Conservation (phyloP, 768 basidiomycete species). For the Amyloporia xantha region DNA sequence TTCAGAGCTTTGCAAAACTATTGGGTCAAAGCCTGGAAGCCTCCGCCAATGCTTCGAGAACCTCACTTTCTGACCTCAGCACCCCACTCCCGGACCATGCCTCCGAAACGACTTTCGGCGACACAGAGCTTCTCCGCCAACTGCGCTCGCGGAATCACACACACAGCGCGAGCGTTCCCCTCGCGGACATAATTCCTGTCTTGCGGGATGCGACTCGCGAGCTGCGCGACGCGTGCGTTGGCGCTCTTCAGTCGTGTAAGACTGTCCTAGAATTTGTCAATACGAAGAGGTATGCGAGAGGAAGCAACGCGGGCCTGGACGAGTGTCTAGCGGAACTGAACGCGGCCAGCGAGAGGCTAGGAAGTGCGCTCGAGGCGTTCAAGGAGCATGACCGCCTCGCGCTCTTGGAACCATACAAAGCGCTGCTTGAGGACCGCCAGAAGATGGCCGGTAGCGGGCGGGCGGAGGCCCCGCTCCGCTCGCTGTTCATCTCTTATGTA, state of each 20-base stretch:
- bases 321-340: slow-evolving; percentile 20
- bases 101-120: slow-evolving; percentile 14
- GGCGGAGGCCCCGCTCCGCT: slow-evolving; percentile 25
- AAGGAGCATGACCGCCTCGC: slow-evolving; percentile 25
- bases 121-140: slow-evolving; percentile 32
- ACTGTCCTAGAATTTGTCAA: slow-evolving; percentile 28
- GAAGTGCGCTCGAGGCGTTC: slow-evolving; percentile 26
- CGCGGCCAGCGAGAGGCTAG: slow-evolving; percentile 19
- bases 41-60: slow-evolving; percentile 1
- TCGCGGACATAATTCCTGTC: slow-evolving; percentile 30
- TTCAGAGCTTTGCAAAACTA: slow-evolving; percentile 27
- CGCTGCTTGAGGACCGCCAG: slow-evolving; percentile 23
- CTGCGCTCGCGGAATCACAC: slow-evolving; percentile 19
- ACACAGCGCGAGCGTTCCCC: slow-evolving; percentile 16
- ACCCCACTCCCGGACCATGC: slow-evolving; percentile 6
- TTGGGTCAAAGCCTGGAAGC: slow-evolving; percentile 13
- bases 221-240: slow-evolving; percentile 26
- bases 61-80: slow-evolving; percentile 9
- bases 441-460: neutral
- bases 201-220: slow-evolving; percentile 29
- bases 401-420: slow-evolving; percentile 38
- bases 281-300: slow-evolving; percentile 26
- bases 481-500: slow-evolving; percentile 45
- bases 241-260: slow-evolving; percentile 22
- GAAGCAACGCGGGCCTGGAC: slow-evolving; percentile 11